Evolutionary conservation across 2,329 filamentous ascomycete species (phyloP).

Genomic region (Mycosphaerella arachidis): DNA sequence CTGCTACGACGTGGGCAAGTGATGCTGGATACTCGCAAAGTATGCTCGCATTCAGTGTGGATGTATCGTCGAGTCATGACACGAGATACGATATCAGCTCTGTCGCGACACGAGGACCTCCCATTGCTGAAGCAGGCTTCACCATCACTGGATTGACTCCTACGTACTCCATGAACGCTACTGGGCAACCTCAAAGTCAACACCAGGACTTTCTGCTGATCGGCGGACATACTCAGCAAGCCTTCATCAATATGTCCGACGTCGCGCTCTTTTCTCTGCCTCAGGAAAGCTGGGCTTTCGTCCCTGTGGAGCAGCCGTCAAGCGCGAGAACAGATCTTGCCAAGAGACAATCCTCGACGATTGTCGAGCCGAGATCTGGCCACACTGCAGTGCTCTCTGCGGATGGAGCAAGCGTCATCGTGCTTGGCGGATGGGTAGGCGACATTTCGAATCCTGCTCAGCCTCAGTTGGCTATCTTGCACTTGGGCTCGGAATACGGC

Average conservation of each 20-base stretch:
- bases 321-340: slow-evolving; percentile 52
- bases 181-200: slow-evolving; percentile 55
- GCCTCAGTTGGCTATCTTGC: slow-evolving; percentile 74
- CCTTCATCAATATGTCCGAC: slow-evolving; percentile 93
- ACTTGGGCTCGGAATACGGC: slow-evolving; percentile 70
- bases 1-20: slow-evolving; percentile 57
- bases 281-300: slow-evolving; percentile 79
- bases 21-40: slow-evolving; percentile 72
- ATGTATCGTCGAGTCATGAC: slow-evolving; percentile 33
- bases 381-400: slow-evolving; percentile 78
- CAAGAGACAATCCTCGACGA: slow-evolving; percentile 37
- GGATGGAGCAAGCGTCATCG: slow-evolving; percentile 70
- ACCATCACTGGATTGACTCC: slow-evolving; percentile 69
- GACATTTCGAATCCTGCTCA: slow-evolving; percentile 69
- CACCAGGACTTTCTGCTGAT: slow-evolving; percentile 75
- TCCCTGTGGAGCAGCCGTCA: slow-evolving; percentile 55
- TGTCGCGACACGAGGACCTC: slow-evolving; percentile 55
- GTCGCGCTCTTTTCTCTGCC: slow-evolving; percentile 83
- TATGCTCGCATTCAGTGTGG: slow-evolving; percentile 65
- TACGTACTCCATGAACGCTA: slow-evolving; percentile 63
- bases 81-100: slow-evolving; percentile 45
- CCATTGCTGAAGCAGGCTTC: slow-evolving; percentile 81
- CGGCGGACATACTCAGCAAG: slow-evolving; percentile 75
- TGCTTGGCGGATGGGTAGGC: slow-evolving; percentile 91
- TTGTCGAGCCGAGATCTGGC: slow-evolving; percentile 76